A percentile compares a stretch with the other conserved stretches of the same genome.
phyloP scores from a whole-genome alignment of 108 stramenopile species.

The Poteriospumella lacustris region DNA sequence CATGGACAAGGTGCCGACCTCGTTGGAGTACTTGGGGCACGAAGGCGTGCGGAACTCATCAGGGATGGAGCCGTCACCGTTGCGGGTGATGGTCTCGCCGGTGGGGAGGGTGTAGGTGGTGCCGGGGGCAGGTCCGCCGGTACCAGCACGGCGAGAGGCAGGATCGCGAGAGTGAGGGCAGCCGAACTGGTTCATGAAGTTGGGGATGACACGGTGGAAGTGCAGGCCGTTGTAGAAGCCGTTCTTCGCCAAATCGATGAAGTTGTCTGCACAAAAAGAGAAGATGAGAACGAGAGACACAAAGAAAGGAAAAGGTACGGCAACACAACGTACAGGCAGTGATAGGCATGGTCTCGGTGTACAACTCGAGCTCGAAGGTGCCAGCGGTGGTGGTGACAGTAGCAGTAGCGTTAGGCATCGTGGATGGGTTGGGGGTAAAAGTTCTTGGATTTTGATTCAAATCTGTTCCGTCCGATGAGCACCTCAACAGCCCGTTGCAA shows the following conservation, averaged over 20 bases:
- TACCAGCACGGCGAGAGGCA: conserved; percentile 54
- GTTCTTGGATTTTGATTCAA: too few relatives aligned
- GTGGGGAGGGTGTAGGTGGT: conserved; percentile 6
- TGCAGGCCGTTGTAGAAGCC: conserved; percentile 69
- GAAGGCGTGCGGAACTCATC: conserved; percentile 52
- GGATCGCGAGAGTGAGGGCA: conserved; percentile 56
- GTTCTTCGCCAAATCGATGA: conserved; percentile 59
- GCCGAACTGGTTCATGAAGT: conserved; percentile 63
- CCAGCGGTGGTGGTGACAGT: conserved; percentile 38
- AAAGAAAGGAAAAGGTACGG: background rate
- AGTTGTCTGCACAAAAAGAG: conserved; percentile 42
- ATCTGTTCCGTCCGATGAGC: too few relatives aligned
- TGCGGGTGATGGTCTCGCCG: background rate
- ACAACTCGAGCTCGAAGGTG: conserved; percentile 62
- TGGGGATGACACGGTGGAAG: conserved; percentile 69
- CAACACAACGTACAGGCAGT: conserved; percentile 32
- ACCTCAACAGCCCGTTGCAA: too few relatives aligned
- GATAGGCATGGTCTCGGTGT: conserved; percentile 58
- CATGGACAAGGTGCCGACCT: conserved; percentile 51
- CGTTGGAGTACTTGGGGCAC: conserved; percentile 51
- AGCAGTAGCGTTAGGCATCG: conserved; percentile 22
- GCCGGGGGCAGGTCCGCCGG: conserved; percentile 50
- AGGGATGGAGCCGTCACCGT: conserved; percentile 53
- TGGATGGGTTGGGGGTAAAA: too few relatives aligned
- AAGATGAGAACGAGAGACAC: background rate